Base-by-base conservation (phyloP, 1,284 basidiomycete species). In the Ceratobasidium sp. region DNA sequence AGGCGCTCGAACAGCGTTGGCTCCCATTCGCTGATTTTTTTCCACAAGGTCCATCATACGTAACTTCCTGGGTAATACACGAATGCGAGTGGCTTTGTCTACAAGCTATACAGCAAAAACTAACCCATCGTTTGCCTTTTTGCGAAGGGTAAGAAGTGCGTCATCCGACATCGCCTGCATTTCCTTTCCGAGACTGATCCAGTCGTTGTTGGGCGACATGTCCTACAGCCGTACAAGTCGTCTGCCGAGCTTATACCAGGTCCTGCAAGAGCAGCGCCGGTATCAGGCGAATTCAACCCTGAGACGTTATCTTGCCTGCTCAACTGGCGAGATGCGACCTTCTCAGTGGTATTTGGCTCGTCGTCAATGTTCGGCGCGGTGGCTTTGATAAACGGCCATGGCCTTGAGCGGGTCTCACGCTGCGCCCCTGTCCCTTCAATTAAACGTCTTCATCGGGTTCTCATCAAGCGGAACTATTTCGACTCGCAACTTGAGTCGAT, bases 301-400 rank as follows among this genome's bases (percentile, higher is more conserved):
- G 41, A 63, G 14, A n/a, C 31, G 24, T 37, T 63, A 41, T 46
- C 39, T 16, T 63, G 61, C 43, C 61, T 63, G 22, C 22, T 48
- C 22, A 37, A 37, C 9, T 63, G 61, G 61, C 61, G 61, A 24
- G 39, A 63, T 34, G 9, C 9, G 22, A 31, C 61, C 5, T 63
- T 63, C 39, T 37, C 39, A 13, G 14, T 37, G 16, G 22, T 63
- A 9, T 63, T 63, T 16, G 61, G 39, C 24, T 37, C 14, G n/a
- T 63, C 61, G n/a, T 63, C 61, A 5, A 39, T 63, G 41, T 63
- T 63, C 31, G 61, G 61, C 61, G 61, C 61, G 16, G 19, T 39
- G 19, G 61, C 39, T 29, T n/a, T 63, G 61, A 63, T 63, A 19
- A 48, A 37, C 27, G 61, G 46, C 61, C 16, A 46, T 7, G 61